Evolutionary conservation across 768 basidiomycete species (phyloP).

Genomic region (Mycena rebaudengoi): DNA sequence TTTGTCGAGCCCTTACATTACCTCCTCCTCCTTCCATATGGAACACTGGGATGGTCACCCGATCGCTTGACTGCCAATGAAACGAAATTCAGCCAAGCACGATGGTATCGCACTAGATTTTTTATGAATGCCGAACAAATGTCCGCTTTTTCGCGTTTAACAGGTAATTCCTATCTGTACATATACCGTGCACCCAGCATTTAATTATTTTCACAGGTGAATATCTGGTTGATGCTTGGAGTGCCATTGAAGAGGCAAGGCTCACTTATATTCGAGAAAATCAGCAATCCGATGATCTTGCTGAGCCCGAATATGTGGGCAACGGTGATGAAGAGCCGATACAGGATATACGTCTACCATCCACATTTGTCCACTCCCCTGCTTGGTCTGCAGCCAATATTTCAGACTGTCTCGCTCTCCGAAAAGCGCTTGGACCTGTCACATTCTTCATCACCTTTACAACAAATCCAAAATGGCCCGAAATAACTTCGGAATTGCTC

Average conservation of each 20-base stretch:
- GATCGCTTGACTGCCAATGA: background rate
- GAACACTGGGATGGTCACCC: background rate
- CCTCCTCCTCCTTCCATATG: background rate
- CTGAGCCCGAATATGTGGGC: background rate
- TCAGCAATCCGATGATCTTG: background rate
- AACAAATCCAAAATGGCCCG: background rate
- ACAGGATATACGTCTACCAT: background rate
- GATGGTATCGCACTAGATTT: background rate
- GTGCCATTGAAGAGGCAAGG: background rate
- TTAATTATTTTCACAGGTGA: background rate
- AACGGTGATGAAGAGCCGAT: background rate
- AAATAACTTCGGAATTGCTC: background rate
- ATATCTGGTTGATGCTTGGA: background rate
- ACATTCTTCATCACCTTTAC: background rate
- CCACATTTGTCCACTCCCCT: background rate
- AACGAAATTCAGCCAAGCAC: background rate
- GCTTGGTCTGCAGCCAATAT: background rate
- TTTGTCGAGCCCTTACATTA: background rate
- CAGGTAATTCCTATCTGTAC: background rate
- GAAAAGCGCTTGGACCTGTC: background rate
- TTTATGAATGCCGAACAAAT: background rate
- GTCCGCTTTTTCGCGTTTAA: background rate
- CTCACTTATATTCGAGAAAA: background rate
- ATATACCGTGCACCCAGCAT: background rate
- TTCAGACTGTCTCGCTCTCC: background rate